Conservation (phyloP, 257 asterid species). For the Nicotiana benthamiana region DNA sequence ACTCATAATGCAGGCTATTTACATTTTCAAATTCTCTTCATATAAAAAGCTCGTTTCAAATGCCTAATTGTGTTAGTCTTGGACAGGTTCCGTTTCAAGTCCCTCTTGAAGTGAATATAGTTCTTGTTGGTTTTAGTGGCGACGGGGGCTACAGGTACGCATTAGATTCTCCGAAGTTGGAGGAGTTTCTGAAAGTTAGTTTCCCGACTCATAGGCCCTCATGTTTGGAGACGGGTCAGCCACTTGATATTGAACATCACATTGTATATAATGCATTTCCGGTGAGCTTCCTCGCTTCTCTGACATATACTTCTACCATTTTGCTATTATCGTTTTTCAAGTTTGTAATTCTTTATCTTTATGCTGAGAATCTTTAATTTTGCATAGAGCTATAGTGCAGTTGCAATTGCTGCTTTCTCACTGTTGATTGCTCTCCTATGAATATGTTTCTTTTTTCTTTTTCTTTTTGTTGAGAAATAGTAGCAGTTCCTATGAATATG, state of each 20-base stretch:
- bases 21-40: not conserved
- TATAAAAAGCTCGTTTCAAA: not conserved
- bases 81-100: constrained; percentile 97
- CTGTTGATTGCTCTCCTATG: not conserved
- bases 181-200: constrained; percentile 78
- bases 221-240: constrained; percentile 91
- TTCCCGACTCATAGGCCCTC: constrained; percentile 89
- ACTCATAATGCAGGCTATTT: not conserved
- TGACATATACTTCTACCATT: constrained; percentile 2
- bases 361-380: not conserved
- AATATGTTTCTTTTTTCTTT: too few relatives aligned
- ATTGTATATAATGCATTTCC: constrained; percentile 77
- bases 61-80: constrained; percentile 15
- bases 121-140: constrained; percentile 81
- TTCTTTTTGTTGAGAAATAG: not conserved
- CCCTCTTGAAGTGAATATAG: constrained; percentile 94
- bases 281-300: constrained; percentile 40
- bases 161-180: constrained; percentile 73
- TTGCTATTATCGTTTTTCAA: not conserved
- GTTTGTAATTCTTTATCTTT: constrained; percentile 5
- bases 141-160: constrained; percentile 90
- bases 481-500: not conserved
- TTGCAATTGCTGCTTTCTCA: not conserved
- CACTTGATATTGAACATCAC: constrained; percentile 96
- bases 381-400: not conserved